Base-by-base conservation (phyloP, 75 land plant species). In the Larix kaempferi region DNA sequence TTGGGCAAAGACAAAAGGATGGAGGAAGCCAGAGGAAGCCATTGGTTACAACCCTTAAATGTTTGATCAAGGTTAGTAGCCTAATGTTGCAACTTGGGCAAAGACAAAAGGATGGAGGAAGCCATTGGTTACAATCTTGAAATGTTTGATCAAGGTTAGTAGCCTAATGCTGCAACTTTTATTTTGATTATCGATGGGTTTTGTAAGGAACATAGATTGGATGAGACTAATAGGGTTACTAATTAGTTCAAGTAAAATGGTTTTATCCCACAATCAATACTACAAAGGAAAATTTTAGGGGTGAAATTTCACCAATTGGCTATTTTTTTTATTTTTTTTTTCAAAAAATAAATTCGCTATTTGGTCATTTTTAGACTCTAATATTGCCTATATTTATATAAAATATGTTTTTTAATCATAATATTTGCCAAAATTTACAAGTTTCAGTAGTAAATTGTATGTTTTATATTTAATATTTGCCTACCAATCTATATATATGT, bases 91-190 rank as follows among this genome's bases (percentile, higher is more conserved):
- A 0, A 90, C 93, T 73, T 91, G 56, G 83, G 76, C 52, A 82
- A 77, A 23, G 81, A 82, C 39, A 78, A 81, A 56, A 39, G 69
- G 61, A 59, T 85, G 69, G 93, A 89, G 12, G 89, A 89, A 15
- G 83, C 89, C n/a, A 63, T 85, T 57, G 78, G 63, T 22, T 85
- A 83, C 54, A 77, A 80, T 35, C 22, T 78, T 26, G 91, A 91
- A 77, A 91, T 91, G 91, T 49, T 89, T 67, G 84, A 83, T n/a
- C 79, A 86, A 13, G 91, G 91, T 8, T 85, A 84, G 76, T 73
- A 66, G 11, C 93, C 94, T 19, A 95, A 88, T 78, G 77, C 81
- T 4, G 80, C 78, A 0, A 90, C 93, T 16, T 90, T 88, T 56
- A 82, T 82, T 4, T 81, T 79, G 1, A 78, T 92, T 77, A 81